Evolutionary conservation across 108 stramenopile species (phyloP).

Genomic region (Chaetoceros tenuissimus): DNA sequence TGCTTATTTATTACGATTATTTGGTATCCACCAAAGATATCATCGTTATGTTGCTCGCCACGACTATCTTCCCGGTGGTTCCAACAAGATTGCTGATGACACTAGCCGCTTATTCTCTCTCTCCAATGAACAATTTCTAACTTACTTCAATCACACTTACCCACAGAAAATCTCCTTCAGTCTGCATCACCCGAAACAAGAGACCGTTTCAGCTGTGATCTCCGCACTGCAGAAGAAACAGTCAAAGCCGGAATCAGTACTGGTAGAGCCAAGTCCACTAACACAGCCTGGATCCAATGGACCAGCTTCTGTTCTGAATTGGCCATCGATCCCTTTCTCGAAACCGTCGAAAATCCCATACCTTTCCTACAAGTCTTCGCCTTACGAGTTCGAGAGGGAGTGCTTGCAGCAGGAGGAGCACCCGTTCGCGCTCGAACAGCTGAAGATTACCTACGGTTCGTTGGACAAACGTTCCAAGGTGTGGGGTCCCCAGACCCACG

Average conservation of each 20-base stretch:
- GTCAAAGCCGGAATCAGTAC: conserved; percentile 13
- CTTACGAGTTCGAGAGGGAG: conserved; percentile 12
- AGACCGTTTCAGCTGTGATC: conserved; percentile 16
- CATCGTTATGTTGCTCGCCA: conserved; percentile 9
- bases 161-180: conserved; percentile 13
- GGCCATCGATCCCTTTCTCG: conserved; percentile 16
- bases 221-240: conserved; percentile 12
- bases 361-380: conserved; percentile 21
- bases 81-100: conserved; percentile 31
- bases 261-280: no score
- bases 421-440: no score
- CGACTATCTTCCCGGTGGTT: no score
- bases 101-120: conserved; percentile 11
- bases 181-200: conserved; percentile 1
- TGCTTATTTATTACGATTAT: no score
- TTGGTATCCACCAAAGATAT: conserved; percentile 4
- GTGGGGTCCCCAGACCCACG: conserved; percentile 23
- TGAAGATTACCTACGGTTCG: conserved; percentile 24
- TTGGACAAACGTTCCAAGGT: conserved; percentile 20
- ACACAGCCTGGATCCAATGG: conserved; percentile 15
- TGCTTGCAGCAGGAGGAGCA: conserved; percentile 7
- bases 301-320: conserved; percentile 7
- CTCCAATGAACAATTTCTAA: not conserved
- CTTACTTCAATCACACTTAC: conserved; percentile 1
- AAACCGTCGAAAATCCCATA: conserved; percentile 20